Evolutionary conservation across 1,284 basidiomycete species (phyloP).

Genomic region (Puccinia horiana): DNA sequence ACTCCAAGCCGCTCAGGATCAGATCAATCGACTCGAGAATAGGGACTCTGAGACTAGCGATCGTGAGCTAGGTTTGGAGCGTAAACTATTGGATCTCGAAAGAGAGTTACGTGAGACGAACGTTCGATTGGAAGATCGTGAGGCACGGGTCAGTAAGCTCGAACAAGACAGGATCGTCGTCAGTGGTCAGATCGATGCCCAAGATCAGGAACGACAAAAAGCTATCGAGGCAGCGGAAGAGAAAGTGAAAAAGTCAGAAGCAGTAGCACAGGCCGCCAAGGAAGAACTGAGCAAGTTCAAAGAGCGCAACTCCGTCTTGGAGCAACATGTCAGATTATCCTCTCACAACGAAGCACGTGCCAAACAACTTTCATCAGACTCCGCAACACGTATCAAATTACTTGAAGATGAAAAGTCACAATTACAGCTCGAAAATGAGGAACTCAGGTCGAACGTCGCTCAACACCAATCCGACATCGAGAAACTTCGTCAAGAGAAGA

Average conservation of each 20-base stretch:
- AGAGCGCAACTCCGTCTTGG: constrained; percentile 19
- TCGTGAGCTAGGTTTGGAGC: constrained; percentile 30
- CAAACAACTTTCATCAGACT: constrained; percentile 25
- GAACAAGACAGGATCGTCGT: constrained; percentile 40
- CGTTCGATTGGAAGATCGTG: constrained; percentile 40
- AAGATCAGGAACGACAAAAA: constrained; percentile 22
- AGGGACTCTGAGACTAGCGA: neutral
- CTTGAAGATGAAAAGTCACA: constrained; percentile 17
- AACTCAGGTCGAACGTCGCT: neutral
- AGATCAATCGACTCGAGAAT: constrained; percentile 25
- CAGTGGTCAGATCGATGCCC: constrained; percentile 24
- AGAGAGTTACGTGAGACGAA: constrained; percentile 23
- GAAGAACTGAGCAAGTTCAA: constrained; percentile 26
- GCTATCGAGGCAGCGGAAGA: neutral
- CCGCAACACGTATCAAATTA: constrained; percentile 5
- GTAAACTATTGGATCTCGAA: constrained; percentile 31
- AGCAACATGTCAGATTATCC: constrained; percentile 29
- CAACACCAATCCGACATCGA: constrained; percentile 20
- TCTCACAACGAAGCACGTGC: constrained; percentile 32
- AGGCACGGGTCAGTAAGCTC: constrained; percentile 30
- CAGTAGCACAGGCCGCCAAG: neutral
- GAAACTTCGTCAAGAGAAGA: constrained; percentile 26
- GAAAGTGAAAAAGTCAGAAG: neutral
- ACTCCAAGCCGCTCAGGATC: constrained; percentile 20
- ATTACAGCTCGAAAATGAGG: neutral